Evolutionary conservation across 1,284 basidiomycete genomes (phyloP).

Genomic region (Sporisorium iseilematis-ciliati): DNA sequence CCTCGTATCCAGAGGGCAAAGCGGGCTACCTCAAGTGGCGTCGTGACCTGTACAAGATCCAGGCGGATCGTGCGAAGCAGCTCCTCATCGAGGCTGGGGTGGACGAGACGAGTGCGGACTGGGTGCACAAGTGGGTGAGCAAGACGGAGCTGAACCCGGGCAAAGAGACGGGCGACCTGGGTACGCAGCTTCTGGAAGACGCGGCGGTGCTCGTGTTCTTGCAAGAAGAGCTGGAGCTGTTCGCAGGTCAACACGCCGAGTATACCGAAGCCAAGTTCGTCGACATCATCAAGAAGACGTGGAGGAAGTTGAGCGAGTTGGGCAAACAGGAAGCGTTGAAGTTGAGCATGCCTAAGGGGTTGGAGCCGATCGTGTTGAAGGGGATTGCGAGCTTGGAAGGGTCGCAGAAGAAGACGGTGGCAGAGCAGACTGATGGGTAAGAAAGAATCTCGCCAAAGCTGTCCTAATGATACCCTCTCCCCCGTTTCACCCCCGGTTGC

Average conservation of each 20-base stretch:
- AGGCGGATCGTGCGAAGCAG: constrained; percentile 56
- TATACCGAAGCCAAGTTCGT: constrained; percentile 63
- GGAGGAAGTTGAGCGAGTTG: constrained; percentile 60
- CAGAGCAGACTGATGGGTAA: constrained; percentile 41
- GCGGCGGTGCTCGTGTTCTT: constrained; percentile 66
- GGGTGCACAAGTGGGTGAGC: constrained; percentile 61
- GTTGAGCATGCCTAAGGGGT: constrained; percentile 63
- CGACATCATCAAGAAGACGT: constrained; percentile 66
- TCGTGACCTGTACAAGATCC: constrained; percentile 60
- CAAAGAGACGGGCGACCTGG: constrained; percentile 51
- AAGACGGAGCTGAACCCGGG: constrained; percentile 62
- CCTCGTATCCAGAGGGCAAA: constrained; percentile 64
- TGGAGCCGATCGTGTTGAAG: constrained; percentile 39
- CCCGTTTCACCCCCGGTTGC: background rate
- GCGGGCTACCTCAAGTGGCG: constrained; percentile 67
- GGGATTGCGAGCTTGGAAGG: constrained; percentile 51
- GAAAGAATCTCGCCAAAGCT: background rate
- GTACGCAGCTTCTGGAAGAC: constrained; percentile 64
- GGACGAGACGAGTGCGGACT: constrained; percentile 37
- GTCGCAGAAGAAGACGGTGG: constrained; percentile 1
- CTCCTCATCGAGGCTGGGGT: constrained; percentile 54
- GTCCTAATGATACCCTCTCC: background rate
- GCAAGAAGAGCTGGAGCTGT: constrained; percentile 58
- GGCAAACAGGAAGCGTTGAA: constrained; percentile 62
- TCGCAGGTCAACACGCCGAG: constrained; percentile 55